Conservation (phyloP, 1,284 basidiomycete genomes). For the Nidula niveotomentosa region DNA sequence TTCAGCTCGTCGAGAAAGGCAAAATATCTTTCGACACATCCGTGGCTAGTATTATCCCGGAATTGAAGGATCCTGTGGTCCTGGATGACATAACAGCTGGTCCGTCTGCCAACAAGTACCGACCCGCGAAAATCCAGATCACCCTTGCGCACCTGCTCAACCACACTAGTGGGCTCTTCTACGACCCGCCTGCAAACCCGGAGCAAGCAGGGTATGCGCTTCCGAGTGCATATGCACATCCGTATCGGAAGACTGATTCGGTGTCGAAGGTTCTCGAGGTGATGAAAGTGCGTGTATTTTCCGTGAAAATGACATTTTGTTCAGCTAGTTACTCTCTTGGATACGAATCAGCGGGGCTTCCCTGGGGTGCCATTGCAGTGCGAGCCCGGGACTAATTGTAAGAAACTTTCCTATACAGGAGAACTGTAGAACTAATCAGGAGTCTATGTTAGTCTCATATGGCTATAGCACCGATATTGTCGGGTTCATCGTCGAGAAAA, state of each 20-base stretch:
- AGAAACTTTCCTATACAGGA: not conserved
- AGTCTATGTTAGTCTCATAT: slow-evolving; percentile 18
- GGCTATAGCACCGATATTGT: slow-evolving; percentile 23
- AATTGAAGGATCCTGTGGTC: slow-evolving; percentile 24
- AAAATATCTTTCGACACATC: slow-evolving; percentile 22
- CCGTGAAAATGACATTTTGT: too few species aligned
- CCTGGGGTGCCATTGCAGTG: slow-evolving; percentile 24
- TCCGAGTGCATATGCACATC: not conserved
- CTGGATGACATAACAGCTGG: slow-evolving; percentile 7
- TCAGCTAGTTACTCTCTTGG: not conserved
- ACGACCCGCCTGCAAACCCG: slow-evolving; percentile 2
- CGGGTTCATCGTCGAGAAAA: slow-evolving; percentile 26
- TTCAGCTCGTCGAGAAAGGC: slow-evolving; percentile 28
- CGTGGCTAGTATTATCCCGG: slow-evolving; percentile 22
- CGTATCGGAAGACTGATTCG: slow-evolving; percentile 13
- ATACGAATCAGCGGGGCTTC: slow-evolving; percentile 15
- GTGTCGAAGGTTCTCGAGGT: slow-evolving; percentile 17
- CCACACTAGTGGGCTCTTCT: slow-evolving; percentile 26
- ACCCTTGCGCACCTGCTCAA: slow-evolving; percentile 26
- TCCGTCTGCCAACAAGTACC: slow-evolving; percentile 6
- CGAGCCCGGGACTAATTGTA: slow-evolving; percentile 30
- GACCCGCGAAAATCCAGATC: slow-evolving; percentile 15
- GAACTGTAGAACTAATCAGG: too few species aligned
- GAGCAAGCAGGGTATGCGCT: not conserved
- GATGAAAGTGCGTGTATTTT: slow-evolving; percentile 12